phyloP scores from a whole-genome alignment of 257 asterid genomes.

The Solanum chiquidenum region DNA sequence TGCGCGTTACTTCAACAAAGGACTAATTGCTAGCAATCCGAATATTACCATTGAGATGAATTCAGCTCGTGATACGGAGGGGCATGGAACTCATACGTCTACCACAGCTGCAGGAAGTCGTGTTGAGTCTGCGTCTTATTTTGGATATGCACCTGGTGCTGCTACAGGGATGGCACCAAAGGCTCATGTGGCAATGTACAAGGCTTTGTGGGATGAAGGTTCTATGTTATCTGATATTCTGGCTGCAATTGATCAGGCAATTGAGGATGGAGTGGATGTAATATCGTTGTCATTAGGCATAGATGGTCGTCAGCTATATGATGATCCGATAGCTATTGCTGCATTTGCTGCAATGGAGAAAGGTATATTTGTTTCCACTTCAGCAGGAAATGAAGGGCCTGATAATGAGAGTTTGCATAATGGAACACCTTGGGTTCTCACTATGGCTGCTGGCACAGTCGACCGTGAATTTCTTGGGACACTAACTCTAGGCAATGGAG shows the following conservation, averaged over 20 bases:
- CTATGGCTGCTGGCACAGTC: slow-evolving; percentile 57
- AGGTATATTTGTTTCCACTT: slow-evolving; percentile 63
- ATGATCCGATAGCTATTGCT: slow-evolving; percentile 50
- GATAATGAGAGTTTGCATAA: slow-evolving; percentile 26
- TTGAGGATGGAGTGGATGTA: slow-evolving; percentile 49
- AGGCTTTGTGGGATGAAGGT: slow-evolving; percentile 57
- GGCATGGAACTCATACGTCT: slow-evolving; percentile 76
- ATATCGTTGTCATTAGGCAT: slow-evolving; percentile 53
- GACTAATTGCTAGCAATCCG: slow-evolving; percentile 42
- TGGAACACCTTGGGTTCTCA: slow-evolving; percentile 71
- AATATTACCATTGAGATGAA: slow-evolving; percentile 46
- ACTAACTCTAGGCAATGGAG: slow-evolving; percentile 35
- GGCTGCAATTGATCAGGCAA: slow-evolving; percentile 66
- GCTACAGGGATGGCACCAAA: slow-evolving; percentile 52
- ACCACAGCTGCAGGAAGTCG: slow-evolving; percentile 55
- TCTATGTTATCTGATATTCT: slow-evolving; percentile 13
- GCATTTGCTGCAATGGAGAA: slow-evolving; percentile 68
- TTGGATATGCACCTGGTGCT: slow-evolving; percentile 55
- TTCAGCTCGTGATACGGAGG: slow-evolving; percentile 46
- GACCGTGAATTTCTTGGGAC: slow-evolving; percentile 46
- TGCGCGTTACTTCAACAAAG: slow-evolving; percentile 54
- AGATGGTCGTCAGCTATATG: slow-evolving; percentile 25
- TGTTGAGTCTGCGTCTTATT: slow-evolving; percentile 35
- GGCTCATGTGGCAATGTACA: slow-evolving; percentile 58
- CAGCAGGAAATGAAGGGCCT: slow-evolving; percentile 68